Conservation (phyloP, 441 rosid genomes). For the Biscutella auriculata region DNA sequence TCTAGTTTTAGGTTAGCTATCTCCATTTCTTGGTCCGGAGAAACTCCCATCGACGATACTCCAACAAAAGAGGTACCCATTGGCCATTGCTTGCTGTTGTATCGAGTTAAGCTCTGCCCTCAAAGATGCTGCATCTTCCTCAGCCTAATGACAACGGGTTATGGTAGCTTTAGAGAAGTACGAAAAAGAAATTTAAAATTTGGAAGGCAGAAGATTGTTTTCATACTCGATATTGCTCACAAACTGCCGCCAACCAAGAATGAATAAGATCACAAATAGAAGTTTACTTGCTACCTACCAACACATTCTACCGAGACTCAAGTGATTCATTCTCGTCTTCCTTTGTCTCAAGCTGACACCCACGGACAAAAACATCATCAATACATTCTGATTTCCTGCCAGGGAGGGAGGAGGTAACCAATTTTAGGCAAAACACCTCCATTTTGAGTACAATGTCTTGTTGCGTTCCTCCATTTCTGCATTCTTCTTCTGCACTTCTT, state of each 20-base stretch:
- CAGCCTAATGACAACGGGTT: slow-evolving; percentile 48
- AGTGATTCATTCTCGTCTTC: slow-evolving; percentile 49
- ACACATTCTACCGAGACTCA: slow-evolving; percentile 46
- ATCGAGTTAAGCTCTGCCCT: slow-evolving; percentile 67
- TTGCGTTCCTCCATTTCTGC: slow-evolving; percentile 60
- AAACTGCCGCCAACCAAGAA: not conserved
- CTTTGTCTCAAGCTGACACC: slow-evolving; percentile 52
- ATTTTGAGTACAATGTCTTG: slow-evolving; percentile 34
- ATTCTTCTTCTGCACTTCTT: slow-evolving; percentile 64
- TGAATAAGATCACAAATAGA: not conserved
- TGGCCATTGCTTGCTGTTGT: slow-evolving; percentile 55
- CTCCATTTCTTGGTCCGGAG: slow-evolving; percentile 56
- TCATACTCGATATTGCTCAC: slow-evolving; percentile 71
- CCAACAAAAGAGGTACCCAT: slow-evolving; percentile 30
- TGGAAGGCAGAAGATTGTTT: slow-evolving; percentile 12
- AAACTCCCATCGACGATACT: slow-evolving; percentile 7
- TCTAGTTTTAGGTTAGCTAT: slow-evolving; percentile 46
- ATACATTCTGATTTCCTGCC: not conserved
- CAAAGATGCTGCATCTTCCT: slow-evolving; percentile 88
- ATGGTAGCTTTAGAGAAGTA: not conserved
- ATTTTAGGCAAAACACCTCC: no score
- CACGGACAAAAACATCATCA: slow-evolving; percentile 6
- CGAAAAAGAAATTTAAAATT: not conserved
- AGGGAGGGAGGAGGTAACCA: not conserved
- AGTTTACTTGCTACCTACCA: slow-evolving; percentile 32